Base-by-base conservation (phyloP, 441 rosid species). In the Raphanus hybrid region DNA sequence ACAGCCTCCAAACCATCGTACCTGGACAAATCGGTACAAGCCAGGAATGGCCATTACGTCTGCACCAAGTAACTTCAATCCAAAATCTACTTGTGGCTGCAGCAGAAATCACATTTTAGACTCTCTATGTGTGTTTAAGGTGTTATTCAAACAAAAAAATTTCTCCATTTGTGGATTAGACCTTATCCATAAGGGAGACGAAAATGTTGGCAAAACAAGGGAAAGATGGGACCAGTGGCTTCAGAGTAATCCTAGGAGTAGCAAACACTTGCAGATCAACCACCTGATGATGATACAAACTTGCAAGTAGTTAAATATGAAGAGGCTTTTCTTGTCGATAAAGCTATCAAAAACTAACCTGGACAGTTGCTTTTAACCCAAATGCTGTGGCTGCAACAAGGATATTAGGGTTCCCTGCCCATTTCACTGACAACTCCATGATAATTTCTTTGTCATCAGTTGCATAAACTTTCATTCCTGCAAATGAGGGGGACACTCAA, bases 41-140 rank as follows among this genome's bases (percentile, higher is more conserved):
- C 97, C 99, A 67, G 98, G 99, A 75, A 96, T 93, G 57, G 99
- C 87, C 99, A 96, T 96, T 65, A 92, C 90, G 83, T 96, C 99
- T 67, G 87, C 97, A 64, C 97, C 99, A 2, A 92, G 77, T 70
- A 96, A 83, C 84, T 90, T 96, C n/a, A 96, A 83, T 70, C 99
- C 99, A 85, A 96, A 93, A 78, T 96, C 99, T 45, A 96, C 90
- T 80, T 93, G 97, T 39, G 98, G 99, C 98, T 93, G 86, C 80
- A 82, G 18, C 81, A 67, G 52, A 50, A 26, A 45, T 12, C 52
- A 45, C 52, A 45, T 45, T 45, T 45, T 45, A 45, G 45, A 62
- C 54, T 59, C 10, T 66, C 8, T 63, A 0, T 66, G 63, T 27
- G 15, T 58, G 60, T 20, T 29, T 0, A 45, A 48, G 48, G 64